Evolutionary conservation across 2,329 filamentous ascomycete species (phyloP).

Genomic region (Aspergillus tanneri): DNA sequence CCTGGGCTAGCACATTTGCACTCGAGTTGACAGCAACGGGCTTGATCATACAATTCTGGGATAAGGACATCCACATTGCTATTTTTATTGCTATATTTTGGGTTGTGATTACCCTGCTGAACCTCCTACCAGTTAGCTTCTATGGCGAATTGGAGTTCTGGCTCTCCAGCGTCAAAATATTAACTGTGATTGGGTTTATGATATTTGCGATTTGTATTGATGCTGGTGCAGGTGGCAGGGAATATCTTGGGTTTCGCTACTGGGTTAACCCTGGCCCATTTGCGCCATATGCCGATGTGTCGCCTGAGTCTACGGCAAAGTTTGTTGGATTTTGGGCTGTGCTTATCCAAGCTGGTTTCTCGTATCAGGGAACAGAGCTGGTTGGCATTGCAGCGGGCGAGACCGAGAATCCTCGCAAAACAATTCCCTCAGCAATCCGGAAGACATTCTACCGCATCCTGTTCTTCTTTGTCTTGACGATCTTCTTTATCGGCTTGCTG

Average conservation of each 20-base stretch:
- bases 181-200: conserved; percentile 72
- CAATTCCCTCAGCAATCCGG: conserved; percentile 69
- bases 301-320: conserved; percentile 45
- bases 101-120: conserved; percentile 65
- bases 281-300: conserved; percentile 49
- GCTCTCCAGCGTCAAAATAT: conserved; percentile 73
- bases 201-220: conserved; percentile 76
- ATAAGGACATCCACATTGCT: conserved; percentile 59
- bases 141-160: conserved; percentile 80
- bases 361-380: conserved; percentile 64
- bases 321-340: conserved; percentile 63
- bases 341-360: conserved; percentile 46
- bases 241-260: conserved; percentile 70
- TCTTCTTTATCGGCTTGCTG: conserved; percentile 68
- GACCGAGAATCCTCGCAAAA: conserved; percentile 68
- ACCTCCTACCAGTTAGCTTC: conserved; percentile 68
- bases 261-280: conserved; percentile 70
- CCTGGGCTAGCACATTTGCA: conserved; percentile 70
- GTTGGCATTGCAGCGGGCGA: conserved; percentile 78
- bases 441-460: conserved; percentile 76
- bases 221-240: conserved; percentile 66
- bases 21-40: conserved; percentile 71
- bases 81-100: conserved; percentile 75
- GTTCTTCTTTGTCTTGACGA: conserved; percentile 50
- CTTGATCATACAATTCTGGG: conserved; percentile 75